Evolutionary conservation across 176 grass and related monocot species (phyloP), one percentile per base, ranked within the genome.

Genomic region (Panicum miliaceum): DNA sequence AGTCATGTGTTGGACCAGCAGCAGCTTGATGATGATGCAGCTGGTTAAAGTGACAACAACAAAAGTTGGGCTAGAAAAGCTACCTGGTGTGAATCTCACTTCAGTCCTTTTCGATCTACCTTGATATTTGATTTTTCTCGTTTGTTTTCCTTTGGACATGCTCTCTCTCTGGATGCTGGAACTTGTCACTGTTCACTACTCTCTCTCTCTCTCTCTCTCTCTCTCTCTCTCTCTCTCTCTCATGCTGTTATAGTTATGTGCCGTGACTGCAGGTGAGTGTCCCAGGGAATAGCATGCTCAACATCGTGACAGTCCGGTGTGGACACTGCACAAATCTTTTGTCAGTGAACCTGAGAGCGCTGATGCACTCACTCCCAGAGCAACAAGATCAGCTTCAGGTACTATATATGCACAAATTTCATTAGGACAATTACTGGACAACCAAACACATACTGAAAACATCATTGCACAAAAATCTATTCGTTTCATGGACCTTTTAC

Each of bases 281-380:
- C 37, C 91, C 91, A 2, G 88, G 88, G 14, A 93, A 93, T 7
- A 90, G 85, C 67, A 78, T 93, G 85, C 66, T 90, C 7, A 90
- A 47, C 66, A 82, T 85, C 2, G 88, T 93, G 47, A 90, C 91
- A 3, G 91, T 93, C 26, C 64, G 91, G 46, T 93, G 91, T 64
- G 91, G 91, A 40, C 85, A 88, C 47, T 93, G 91, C 78, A 85
- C 88, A 18, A 93, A 90, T 71, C 82, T 93, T 29, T 61, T 93
- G 43, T 90, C 91, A 54, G 88, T 90, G 23, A 87, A 75, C 52
- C 58, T 93, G 73, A 77, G 81, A 74, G 71, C 77, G 11, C 68
- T 79, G 72, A 57, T 79, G 82, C 88, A 79, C 29, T 78, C 88
- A 32, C 40, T n/a, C 81, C 78, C 77, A 57, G 46, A 22, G 29